Conservation (phyloP, 2,329 filamentous ascomycete species). For the Delphinella strobiligena region DNA sequence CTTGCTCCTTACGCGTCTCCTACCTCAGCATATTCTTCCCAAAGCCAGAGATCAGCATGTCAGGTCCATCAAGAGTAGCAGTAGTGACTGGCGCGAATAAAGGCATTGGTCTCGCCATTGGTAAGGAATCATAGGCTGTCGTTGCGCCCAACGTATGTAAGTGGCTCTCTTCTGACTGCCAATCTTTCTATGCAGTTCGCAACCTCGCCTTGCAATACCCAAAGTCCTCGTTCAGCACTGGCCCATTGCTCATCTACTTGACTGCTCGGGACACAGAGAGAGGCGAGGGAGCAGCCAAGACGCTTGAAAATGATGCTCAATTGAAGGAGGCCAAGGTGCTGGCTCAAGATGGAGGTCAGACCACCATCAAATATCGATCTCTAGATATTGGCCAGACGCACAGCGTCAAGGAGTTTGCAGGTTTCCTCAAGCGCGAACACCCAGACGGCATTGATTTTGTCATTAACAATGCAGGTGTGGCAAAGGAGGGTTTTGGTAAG, state of each 20-base stretch:
- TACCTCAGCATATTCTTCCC: not conserved
- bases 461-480: slow-evolving; percentile 43
- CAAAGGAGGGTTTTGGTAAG: slow-evolving; percentile 29
- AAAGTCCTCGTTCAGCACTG: slow-evolving; percentile 33
- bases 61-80: slow-evolving; percentile 28
- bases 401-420: slow-evolving; percentile 33
- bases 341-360: slow-evolving; percentile 27
- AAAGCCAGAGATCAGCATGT: slow-evolving; percentile 12
- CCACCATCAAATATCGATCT: slow-evolving; percentile 35
- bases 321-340: slow-evolving; percentile 37
- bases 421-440: slow-evolving; percentile 31
- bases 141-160: too few species aligned
- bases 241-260: slow-evolving; percentile 41
- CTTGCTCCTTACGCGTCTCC: not conserved
- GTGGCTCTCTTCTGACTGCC: too few species aligned
- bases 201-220: slow-evolving; percentile 43
- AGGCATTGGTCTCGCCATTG: slow-evolving; percentile 37
- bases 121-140: slow-evolving; percentile 17
- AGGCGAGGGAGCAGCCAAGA: slow-evolving; percentile 35
- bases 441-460: slow-evolving; percentile 39
- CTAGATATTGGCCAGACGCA: slow-evolving; percentile 36
- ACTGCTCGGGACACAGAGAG: slow-evolving; percentile 37
- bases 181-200: slow-evolving; percentile 36
- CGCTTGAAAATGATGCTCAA: slow-evolving; percentile 31
- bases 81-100: slow-evolving; percentile 45